phyloP scores from a whole-genome alignment of 164 flowering plant genomes.

The Kingdonia uniflora region DNA sequence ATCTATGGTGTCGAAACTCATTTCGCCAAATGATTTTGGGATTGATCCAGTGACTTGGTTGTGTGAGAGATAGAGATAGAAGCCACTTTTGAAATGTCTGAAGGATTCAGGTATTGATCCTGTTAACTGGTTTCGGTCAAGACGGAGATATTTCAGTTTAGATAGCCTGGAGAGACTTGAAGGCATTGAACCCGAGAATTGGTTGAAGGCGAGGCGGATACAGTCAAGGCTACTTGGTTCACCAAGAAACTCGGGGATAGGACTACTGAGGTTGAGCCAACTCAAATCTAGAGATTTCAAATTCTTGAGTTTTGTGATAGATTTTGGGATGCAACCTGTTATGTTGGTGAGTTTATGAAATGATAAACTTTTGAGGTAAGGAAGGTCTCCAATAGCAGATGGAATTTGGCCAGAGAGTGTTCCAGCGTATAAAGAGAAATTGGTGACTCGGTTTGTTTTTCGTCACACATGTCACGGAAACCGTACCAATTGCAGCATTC shows the following conservation, averaged over 20 bases:
- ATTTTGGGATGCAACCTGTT: conserved; percentile 45
- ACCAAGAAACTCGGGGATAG: conserved; percentile 48
- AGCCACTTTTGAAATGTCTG: conserved; percentile 21
- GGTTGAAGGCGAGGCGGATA: conserved; percentile 50
- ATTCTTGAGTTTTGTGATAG: conserved; percentile 45
- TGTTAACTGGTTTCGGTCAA: conserved; percentile 45
- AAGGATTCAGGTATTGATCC: conserved; percentile 57
- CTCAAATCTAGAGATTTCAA: conserved; percentile 36
- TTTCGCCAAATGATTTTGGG: conserved; percentile 33
- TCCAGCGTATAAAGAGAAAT: conserved; percentile 41
- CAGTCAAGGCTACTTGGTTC: conserved; percentile 26
- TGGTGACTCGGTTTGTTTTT: conserved; percentile 31
- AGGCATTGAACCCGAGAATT: conserved; percentile 55
- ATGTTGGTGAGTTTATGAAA: conserved; percentile 43
- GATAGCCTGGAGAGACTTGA: conserved; percentile 27
- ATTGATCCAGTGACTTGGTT: conserved; percentile 52
- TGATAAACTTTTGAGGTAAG: conserved; percentile 35
- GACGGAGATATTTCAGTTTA: no score
- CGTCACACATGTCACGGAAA: conserved; percentile 25
- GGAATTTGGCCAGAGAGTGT: conserved; percentile 51
- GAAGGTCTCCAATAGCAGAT: conserved; percentile 43
- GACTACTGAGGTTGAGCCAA: conserved; percentile 45
- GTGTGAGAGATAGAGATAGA: conserved; percentile 38
- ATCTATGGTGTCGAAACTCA: conserved; percentile 24
- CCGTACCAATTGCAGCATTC: conserved; percentile 68